These are phyloP conservation scores for Mitragyna speciosa DNA, from an alignment of 257 asterid genomes.

Conservation along the genomic window DNA sequence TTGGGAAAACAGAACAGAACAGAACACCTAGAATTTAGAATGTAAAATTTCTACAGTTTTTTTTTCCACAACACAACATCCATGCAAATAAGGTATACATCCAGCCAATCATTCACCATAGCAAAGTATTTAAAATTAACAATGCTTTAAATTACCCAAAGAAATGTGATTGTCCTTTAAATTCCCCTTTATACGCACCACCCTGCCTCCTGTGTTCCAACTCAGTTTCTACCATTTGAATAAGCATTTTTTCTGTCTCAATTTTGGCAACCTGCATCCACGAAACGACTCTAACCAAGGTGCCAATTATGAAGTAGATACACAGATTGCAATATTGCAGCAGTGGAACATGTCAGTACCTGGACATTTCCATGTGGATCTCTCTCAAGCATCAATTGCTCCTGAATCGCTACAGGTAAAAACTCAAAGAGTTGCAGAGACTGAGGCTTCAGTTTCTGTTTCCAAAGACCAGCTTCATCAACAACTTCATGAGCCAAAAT, in stretches of 20 bases:
- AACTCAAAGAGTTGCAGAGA: slow-evolving; percentile 76
- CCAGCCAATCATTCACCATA: background rate
- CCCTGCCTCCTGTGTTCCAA: slow-evolving; percentile 66
- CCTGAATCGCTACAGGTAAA: slow-evolving; percentile 87
- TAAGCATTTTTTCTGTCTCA: slow-evolving; percentile 95
- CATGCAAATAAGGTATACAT: background rate
- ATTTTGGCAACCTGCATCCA: slow-evolving; percentile 83
- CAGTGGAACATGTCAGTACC: slow-evolving; percentile 32
- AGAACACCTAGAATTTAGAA: background rate
- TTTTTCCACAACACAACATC: background rate
- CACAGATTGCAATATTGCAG: background rate
- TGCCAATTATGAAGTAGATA: background rate
- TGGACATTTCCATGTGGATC: slow-evolving; percentile 99
- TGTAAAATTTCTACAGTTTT: background rate
- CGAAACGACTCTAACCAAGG: slow-evolving; percentile 7
- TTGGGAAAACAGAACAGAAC: slow-evolving; percentile 19
- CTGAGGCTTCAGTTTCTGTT: slow-evolving; percentile 69
- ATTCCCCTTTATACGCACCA: slow-evolving; percentile 61
- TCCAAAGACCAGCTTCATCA: slow-evolving; percentile 95
- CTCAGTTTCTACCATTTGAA: slow-evolving; percentile 98
- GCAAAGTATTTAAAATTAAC: slow-evolving; percentile 17
- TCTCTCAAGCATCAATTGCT: slow-evolving; percentile 94
- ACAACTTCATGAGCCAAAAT: slow-evolving; percentile 91
- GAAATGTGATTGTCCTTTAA: slow-evolving; percentile 93
- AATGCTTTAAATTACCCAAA: slow-evolving; percentile 56